A percentile compares a stretch with the other conserved stretches of the same genome.
phyloP scores from a whole-genome alignment of 345 rosid species.

The Brassica nigra region DNA sequence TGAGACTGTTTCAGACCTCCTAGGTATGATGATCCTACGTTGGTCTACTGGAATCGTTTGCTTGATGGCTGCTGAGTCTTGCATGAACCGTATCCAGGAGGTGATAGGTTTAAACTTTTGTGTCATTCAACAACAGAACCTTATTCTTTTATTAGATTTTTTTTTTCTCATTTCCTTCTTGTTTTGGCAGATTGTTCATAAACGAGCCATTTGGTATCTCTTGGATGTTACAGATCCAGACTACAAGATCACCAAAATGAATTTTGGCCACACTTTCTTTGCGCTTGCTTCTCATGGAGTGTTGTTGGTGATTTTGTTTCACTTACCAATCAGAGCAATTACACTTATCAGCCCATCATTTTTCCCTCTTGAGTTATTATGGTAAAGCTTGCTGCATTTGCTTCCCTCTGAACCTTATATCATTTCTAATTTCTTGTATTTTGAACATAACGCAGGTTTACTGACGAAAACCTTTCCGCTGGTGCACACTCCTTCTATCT shows the following conservation, averaged over 20 bases:
- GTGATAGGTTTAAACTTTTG: conserved; percentile 2
- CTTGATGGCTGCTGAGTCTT: not conserved
- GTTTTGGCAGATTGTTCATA: conserved; percentile 25
- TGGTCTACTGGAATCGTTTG: conserved; percentile 5
- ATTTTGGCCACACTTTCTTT: conserved; percentile 24
- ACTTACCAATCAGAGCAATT: conserved; percentile 27
- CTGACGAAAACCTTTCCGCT: not conserved
- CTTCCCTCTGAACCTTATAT: not conserved
- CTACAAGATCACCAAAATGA: conserved; percentile 17
- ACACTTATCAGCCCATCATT: conserved; percentile 27
- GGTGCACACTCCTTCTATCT: not conserved
- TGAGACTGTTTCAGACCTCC: not conserved
- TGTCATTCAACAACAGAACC: not conserved
- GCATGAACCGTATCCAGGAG: not conserved
- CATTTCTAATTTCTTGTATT: not conserved
- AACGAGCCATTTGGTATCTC: conserved; percentile 32
- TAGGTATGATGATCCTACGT: not conserved
- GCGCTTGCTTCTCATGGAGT: conserved; percentile 25
- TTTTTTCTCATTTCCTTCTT: not conserved
- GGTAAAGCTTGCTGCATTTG: conserved; percentile 16
- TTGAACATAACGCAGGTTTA: not conserved
- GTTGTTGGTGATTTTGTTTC: conserved; percentile 17
- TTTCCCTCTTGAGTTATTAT: conserved; percentile 12
- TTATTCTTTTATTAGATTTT: not conserved
- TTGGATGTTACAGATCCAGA: conserved; percentile 31